Evolutionary conservation across 768 basidiomycete species (phyloP).

Genomic region (Nidula microcarpa): DNA sequence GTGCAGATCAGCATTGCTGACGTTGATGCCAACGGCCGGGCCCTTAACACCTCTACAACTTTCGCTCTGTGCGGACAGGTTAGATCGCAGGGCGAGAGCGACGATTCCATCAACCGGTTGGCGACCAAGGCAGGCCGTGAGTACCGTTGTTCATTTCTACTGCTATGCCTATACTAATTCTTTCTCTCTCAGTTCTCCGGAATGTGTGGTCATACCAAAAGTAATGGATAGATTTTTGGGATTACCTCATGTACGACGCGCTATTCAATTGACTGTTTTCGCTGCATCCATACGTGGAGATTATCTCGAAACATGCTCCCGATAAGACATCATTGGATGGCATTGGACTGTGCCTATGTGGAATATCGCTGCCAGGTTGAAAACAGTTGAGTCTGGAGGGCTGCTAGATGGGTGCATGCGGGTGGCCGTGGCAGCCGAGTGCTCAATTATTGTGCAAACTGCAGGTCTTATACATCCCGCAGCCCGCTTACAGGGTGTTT

Average conservation of each 20-base stretch:
- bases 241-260: neutral
- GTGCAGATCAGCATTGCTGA: constrained; percentile 95
- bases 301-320: too few species aligned
- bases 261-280: neutral
- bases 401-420: too few species aligned
- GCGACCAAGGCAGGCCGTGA: constrained; percentile 93
- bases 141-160: constrained; percentile 26
- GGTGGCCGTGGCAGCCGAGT: too few species aligned
- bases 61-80: constrained; percentile 96
- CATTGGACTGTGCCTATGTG: too few species aligned
- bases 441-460: too few species aligned
- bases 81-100: constrained; percentile 92
- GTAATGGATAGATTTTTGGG: constrained; percentile 36
- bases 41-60: constrained; percentile 75
- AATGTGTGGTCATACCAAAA: constrained; percentile 97
- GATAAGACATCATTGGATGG: too few species aligned
- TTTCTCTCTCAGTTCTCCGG: constrained; percentile 69
- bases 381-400: too few species aligned
- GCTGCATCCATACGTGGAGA: neutral
- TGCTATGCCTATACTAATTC: neutral
- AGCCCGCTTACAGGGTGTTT: too few species aligned
- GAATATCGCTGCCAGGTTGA: too few species aligned
- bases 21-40: constrained; percentile 87
- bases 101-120: constrained; percentile 94
- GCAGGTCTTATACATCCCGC: too few species aligned